Percentiles rank a stretch among this genome's conserved stretches.
These are phyloP conservation scores for Fragaria iinumae DNA, from an alignment of 306 rosid species.

Conservation along the genomic window DNA sequence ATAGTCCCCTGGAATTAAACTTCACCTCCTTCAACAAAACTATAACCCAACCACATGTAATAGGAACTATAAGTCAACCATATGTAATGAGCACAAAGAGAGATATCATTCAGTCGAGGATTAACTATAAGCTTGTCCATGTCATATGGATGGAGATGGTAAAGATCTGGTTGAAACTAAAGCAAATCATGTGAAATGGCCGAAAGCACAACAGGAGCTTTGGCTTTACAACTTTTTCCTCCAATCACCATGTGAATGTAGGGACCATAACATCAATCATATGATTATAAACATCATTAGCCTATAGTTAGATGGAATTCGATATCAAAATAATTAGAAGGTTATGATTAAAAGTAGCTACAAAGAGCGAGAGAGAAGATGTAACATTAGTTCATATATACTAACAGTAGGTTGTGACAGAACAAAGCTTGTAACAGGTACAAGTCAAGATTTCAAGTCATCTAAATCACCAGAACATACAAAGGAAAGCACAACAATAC, in stretches of 20 bases:
- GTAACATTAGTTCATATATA: constrained; percentile 38
- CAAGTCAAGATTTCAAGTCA: constrained; percentile 51
- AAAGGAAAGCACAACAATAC: constrained; percentile 44
- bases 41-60: too few relatives aligned
- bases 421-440: constrained; percentile 41
- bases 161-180: constrained; percentile 10
- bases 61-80: not conserved
- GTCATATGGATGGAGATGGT: constrained; percentile 22
- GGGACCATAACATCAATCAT: constrained; percentile 38
- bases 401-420: constrained; percentile 31
- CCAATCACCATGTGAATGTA: constrained; percentile 44
- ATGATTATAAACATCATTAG: constrained; percentile 36
- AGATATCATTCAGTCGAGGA: not conserved
- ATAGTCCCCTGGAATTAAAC: not conserved
- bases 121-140: not conserved
- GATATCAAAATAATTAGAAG: constrained; percentile 38
- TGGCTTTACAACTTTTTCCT: constrained; percentile 15
- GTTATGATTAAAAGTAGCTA: constrained; percentile 24
- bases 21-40: not conserved
- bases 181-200: constrained; percentile 30
- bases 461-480: constrained; percentile 44
- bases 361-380: constrained; percentile 18
- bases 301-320: constrained; percentile 18
- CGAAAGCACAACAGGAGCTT: constrained; percentile 28
- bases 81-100: not conserved